Base-by-base conservation (phyloP, 2,329 filamentous ascomycete genomes). In the Penicillium sp. region DNA sequence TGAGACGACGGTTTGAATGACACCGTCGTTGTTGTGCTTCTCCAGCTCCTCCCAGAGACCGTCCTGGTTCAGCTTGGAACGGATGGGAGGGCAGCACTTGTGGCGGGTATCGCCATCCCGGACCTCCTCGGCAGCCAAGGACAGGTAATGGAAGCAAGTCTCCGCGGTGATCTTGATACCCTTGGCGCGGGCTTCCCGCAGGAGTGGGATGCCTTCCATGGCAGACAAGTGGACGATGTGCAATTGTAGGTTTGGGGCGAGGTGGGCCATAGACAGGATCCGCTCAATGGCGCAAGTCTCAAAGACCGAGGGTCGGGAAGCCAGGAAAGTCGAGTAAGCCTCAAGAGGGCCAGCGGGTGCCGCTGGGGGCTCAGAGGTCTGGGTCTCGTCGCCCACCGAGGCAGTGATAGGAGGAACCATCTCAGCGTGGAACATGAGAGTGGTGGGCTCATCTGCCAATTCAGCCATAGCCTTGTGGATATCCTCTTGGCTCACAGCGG, bases 381-480 rank as follows among this genome's bases (percentile, higher is more conserved):
- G 89, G 4, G 92, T 87, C 27, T 87, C 86, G 73, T 95, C 91
- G 54, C 90, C 89, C 2, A 93, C 89, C 0, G 91, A 92, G 65
- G 87, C 86, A 51, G 90, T 79, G 65, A 93, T 90, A 18, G 92
- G 91, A n/a, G 94, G 92, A 13, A 96, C 88, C 92, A 97, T 98
- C 77, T 99, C 95, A 57, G 95, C 95, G 73, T 99, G 95, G 80
- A 99, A 99, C 94, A 99, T 98, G 69, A 98, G 87, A 0, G 92
- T 96, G 2, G 95, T 98, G 18, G 91, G 85, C 55, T 88, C 85
- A 67, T 91, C 87, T 60, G 90, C 90, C 61, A 99, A 85, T 49
- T 89, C 90, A 33, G 82, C 81, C 85, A 99, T 93, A 44, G 90
- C 93, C 40, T 90, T 84, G 1, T 85, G 81, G 58, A 98, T 90